These are phyloP conservation scores for Neoboletus magnificus DNA, from an alignment of 768 basidiomycete genomes.

Conservation along the genomic window DNA sequence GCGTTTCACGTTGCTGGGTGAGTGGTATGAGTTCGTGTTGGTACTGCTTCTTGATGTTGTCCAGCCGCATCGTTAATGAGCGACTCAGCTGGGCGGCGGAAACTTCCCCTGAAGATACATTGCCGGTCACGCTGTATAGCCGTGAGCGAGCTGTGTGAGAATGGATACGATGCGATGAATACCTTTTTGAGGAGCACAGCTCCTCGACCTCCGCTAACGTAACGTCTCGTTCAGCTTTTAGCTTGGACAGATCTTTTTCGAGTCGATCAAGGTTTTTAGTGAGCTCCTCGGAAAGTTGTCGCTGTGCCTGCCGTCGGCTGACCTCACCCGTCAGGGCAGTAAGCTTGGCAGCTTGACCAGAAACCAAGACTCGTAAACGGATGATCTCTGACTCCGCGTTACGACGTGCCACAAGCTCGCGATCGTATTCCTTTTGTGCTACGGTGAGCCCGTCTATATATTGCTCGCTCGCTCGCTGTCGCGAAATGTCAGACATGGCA, in stretches of 20 bases:
- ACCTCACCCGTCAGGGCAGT: conserved; percentile 82
- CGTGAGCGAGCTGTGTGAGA: conserved; percentile 22
- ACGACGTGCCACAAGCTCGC: conserved; percentile 80
- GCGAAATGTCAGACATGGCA: not conserved
- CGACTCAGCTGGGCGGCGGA: conserved; percentile 50
- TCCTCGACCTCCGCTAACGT: conserved; percentile 93
- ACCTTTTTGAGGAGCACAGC: conserved; percentile 74
- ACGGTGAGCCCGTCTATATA: conserved; percentile 91
- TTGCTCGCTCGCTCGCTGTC: conserved; percentile 84
- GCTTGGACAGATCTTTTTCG: conserved; percentile 81
- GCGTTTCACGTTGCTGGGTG: conserved; percentile 72
- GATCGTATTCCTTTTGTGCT: conserved; percentile 92
- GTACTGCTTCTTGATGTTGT: conserved; percentile 85
- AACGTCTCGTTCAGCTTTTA: conserved; percentile 89
- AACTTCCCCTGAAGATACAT: conserved; percentile 31
- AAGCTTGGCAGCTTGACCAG: conserved; percentile 85
- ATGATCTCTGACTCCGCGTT: conserved; percentile 93
- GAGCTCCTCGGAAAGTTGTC: conserved; percentile 77
- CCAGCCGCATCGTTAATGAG: conserved; percentile 80
- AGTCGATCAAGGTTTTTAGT: conserved; percentile 70
- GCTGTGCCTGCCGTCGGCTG: conserved; percentile 72
- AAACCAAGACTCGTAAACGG: conserved; percentile 76
- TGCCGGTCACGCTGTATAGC: conserved; percentile 25
- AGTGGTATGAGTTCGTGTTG: conserved; percentile 83
- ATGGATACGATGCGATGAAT: conserved; percentile 17